A percentile compares a stretch with the other conserved stretches of the same genome.
phyloP scores from a whole-genome alignment of 2,329 filamentous ascomycete genomes.

The Ophiosphaerella herpotricha region DNA sequence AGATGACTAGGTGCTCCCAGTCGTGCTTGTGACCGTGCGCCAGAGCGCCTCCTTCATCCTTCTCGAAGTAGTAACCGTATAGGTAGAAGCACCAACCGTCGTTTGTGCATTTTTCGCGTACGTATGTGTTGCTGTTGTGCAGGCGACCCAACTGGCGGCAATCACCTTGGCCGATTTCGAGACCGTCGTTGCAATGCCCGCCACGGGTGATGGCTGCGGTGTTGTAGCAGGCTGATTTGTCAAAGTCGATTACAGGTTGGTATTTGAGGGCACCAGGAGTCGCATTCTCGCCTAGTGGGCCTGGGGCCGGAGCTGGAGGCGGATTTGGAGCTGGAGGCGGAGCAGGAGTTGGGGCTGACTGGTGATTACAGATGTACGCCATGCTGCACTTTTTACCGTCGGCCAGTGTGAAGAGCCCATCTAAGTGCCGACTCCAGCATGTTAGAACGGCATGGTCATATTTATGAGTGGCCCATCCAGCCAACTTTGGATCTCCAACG shows the following conservation, averaged over 20 bases:
- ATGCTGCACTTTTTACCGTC: slow-evolving; percentile 3
- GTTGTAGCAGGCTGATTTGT: not conserved
- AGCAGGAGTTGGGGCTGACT: not conserved
- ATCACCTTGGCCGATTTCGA: not conserved
- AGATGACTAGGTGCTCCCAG: not conserved
- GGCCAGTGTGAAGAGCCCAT: slow-evolving; percentile 2
- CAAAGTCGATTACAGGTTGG: not conserved
- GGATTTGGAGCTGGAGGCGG: not conserved
- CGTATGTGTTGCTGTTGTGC: not conserved
- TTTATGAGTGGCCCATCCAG: not conserved
- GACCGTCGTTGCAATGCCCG: not conserved
- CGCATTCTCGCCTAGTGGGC: not conserved
- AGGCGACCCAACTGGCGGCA: not conserved
- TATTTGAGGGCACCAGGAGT: not conserved
- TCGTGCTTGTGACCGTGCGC: not conserved
- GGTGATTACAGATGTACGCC: slow-evolving; percentile 2
- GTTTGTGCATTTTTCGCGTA: not conserved
- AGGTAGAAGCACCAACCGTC: not conserved
- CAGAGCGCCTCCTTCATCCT: not conserved
- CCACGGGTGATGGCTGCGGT: not conserved
- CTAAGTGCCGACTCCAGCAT: slow-evolving; percentile 2
- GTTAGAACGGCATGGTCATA: not conserved
- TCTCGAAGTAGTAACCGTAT: not conserved
- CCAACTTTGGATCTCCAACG: slow-evolving; percentile 1
- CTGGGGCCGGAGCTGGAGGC: not conserved